A percentile compares a stretch with the other conserved stretches of the same genome.
These are phyloP conservation scores for Komagataella pseudopastoris DNA, from an alignment of 805 yeast species.

Conservation along the genomic window DNA sequence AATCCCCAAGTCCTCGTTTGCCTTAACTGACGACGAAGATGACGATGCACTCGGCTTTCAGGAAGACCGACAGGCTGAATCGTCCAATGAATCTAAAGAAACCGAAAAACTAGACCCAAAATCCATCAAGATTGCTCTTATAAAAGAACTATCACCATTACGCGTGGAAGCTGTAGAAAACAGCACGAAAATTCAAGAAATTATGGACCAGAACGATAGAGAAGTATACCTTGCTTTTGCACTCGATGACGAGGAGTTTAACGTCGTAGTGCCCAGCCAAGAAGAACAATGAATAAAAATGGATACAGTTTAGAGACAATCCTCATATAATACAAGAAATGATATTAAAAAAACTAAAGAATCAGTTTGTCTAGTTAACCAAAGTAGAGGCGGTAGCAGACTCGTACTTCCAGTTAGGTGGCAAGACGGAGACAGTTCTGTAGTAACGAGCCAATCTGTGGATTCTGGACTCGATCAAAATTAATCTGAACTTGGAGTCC, in stretches of 20 bases:
- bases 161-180: conserved; percentile 2
- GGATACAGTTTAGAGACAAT: background rate
- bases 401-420: conserved; percentile 99
- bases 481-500: conserved; percentile 99
- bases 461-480: conserved; percentile 99
- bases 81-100: background rate
- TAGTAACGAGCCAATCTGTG: conserved; percentile 99
- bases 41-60: conserved; percentile 18
- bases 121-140: conserved; percentile 25
- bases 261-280: conserved; percentile 9
- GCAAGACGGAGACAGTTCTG: conserved; percentile 98
- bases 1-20: conserved; percentile 25
- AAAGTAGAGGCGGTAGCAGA: conserved; percentile 99
- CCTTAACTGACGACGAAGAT: conserved; percentile 11
- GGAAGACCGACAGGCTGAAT: background rate
- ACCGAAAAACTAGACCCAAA: conserved; percentile 5
- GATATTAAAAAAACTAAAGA: conserved; percentile 7
- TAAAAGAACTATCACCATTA: conserved; percentile 18
- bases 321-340: conserved; percentile 7
- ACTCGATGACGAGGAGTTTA: conserved; percentile 22
- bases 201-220: background rate
- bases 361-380: conserved; percentile 63
- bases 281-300: background rate
- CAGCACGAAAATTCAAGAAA: background rate
- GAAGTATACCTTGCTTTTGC: conserved; percentile 22